A percentile compares a stretch with the other conserved stretches of the same genome.
These are phyloP conservation scores for Salinomyces thailandicus DNA, from an alignment of 2,329 filamentous ascomycete genomes.

Conservation along the genomic window DNA sequence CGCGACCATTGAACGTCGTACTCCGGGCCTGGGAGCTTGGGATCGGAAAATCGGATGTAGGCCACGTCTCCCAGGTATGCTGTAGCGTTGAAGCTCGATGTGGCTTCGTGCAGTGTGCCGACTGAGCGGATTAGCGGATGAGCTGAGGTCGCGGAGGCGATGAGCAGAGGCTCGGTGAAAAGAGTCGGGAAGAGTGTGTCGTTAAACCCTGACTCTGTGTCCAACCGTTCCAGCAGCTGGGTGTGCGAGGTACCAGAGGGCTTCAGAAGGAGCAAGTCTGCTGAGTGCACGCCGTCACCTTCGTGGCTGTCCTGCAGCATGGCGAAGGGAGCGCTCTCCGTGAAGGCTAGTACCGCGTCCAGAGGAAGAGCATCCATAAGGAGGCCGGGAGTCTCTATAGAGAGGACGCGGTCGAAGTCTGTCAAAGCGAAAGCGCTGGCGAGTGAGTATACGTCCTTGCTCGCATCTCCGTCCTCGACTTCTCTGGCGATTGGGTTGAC, in stretches of 20 bases:
- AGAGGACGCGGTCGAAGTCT: conserved; percentile 36
- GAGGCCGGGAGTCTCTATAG: conserved; percentile 35
- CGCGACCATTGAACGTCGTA: conserved; percentile 38
- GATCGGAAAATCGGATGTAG: conserved; percentile 38
- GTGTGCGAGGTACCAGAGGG: conserved; percentile 13
- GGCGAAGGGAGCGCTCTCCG: conserved; percentile 19
- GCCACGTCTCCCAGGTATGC: conserved; percentile 33
- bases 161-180: conserved; percentile 18
- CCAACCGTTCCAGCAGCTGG: conserved; percentile 12
- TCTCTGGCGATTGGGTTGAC: conserved; percentile 31
- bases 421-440: conserved; percentile 35
- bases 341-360: conserved; percentile 29
- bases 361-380: conserved; percentile 38
- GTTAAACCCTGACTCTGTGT: conserved; percentile 12
- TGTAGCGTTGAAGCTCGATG: conserved; percentile 34
- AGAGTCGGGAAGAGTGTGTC: conserved; percentile 23
- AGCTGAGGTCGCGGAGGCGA: conserved; percentile 16
- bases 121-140: conserved; percentile 22
- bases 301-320: conserved; percentile 19
- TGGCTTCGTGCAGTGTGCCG: conserved; percentile 20
- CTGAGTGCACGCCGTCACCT: conserved; percentile 20
- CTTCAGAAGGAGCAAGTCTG: conserved; percentile 26
- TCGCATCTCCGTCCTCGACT: conserved; percentile 21
- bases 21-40: conserved; percentile 40
- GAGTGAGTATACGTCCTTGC: conserved; percentile 30